phyloP scores from a whole-genome alignment of 1,139 yeast species.

The Suhomyces terraborum region DNA sequence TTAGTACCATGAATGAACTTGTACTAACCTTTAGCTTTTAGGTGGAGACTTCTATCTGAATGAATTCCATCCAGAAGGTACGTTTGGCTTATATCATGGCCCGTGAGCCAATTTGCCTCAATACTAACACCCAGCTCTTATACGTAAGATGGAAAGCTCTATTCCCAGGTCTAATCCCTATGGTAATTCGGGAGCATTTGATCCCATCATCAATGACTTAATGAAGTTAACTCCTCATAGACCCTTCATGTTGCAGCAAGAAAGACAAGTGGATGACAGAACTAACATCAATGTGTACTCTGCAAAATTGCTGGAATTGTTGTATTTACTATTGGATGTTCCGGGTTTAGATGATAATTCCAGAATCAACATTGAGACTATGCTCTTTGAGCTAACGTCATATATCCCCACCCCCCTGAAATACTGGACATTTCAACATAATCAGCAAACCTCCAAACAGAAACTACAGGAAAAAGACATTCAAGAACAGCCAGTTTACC shows the following conservation, averaged over 20 bases:
- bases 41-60: constrained; percentile 8
- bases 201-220: constrained; percentile 35
- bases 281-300: constrained; percentile 30
- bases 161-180: constrained; percentile 19
- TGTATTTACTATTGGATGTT: constrained; percentile 33
- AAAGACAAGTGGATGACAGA: constrained; percentile 3
- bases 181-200: constrained; percentile 20
- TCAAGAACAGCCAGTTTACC: constrained; percentile 24
- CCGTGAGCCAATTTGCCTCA: not conserved
- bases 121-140: constrained; percentile 19
- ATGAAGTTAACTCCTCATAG: constrained; percentile 36
- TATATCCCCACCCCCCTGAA: constrained; percentile 27
- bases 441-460: constrained; percentile 7
- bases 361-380: constrained; percentile 32
- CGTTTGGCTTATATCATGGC: constrained; percentile 13
- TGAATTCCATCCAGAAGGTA: constrained; percentile 28
- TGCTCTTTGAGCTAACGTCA: constrained; percentile 31
- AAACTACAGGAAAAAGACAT: not conserved
- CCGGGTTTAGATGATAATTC: constrained; percentile 31
- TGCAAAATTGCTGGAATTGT: constrained; percentile 30
- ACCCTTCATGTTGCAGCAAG: constrained; percentile 12
- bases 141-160: constrained; percentile 16
- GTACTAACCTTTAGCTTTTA: constrained; percentile 10
- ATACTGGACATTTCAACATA: constrained; percentile 16
- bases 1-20: no score